A percentile compares a stretch with the other conserved stretches of the same genome.
These are phyloP conservation scores for Aureobasidium sp. DNA, from an alignment of 2,329 filamentous ascomycete species.

Conservation along the genomic window DNA sequence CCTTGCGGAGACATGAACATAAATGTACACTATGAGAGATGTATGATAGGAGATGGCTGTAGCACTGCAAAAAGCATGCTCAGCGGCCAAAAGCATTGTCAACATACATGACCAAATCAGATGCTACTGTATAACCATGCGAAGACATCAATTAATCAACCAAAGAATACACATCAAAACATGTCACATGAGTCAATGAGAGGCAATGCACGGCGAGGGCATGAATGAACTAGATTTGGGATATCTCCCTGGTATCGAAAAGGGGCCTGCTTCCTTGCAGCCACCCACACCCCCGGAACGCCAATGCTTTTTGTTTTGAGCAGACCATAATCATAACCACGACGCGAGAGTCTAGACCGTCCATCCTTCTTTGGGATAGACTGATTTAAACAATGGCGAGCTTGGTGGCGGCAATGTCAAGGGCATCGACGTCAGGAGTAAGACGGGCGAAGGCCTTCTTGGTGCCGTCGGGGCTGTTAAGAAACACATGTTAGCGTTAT, in stretches of 20 bases:
- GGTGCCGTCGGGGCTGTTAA: constrained; percentile 72
- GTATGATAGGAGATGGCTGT: neutral
- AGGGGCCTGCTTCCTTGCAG: constrained; percentile 12
- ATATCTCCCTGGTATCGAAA: constrained; percentile 8
- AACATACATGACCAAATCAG: neutral
- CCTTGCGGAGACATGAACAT: neutral
- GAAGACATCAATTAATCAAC: neutral
- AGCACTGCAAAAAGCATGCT: neutral
- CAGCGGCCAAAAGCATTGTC: neutral
- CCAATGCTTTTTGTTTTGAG: constrained; percentile 12
- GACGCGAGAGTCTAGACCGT: neutral
- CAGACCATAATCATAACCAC: constrained; percentile 10
- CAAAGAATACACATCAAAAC: no score
- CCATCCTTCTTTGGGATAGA: neutral
- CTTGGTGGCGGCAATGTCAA: constrained; percentile 99
- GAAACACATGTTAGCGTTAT: constrained; percentile 10
- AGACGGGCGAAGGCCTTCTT: constrained; percentile 99
- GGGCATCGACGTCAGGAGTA: constrained; percentile 92
- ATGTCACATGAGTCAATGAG: neutral
- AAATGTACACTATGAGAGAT: constrained; percentile 7
- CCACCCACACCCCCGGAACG: constrained; percentile 10
- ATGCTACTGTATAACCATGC: neutral
- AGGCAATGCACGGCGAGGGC: constrained; percentile 8
- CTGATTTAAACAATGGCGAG: constrained; percentile 80
- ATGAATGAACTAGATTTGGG: constrained; percentile 12